phyloP scores from a whole-genome alignment of 176 grass and related monocot genomes.

The Ananas comosus region DNA sequence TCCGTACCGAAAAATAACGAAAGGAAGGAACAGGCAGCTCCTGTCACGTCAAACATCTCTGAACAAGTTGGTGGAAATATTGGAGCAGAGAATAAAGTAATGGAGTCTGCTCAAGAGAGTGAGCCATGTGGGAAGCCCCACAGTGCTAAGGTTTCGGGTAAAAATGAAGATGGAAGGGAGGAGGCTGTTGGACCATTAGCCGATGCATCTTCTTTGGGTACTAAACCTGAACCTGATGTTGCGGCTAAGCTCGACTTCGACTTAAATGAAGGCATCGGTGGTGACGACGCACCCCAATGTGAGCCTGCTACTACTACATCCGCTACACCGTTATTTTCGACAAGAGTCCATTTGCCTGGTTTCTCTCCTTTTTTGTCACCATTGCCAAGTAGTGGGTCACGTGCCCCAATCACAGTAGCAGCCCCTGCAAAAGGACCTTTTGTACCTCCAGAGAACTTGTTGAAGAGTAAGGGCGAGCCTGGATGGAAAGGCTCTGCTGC shows the following conservation, averaged over 20 bases:
- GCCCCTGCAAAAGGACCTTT: slow-evolving; percentile 75
- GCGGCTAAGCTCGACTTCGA: slow-evolving; percentile 54
- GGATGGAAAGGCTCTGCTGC: slow-evolving; percentile 85
- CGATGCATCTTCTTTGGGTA: slow-evolving; percentile 32
- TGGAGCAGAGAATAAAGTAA: slow-evolving; percentile 32
- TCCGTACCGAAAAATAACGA: slow-evolving; percentile 9
- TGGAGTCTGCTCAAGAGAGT: slow-evolving; percentile 36
- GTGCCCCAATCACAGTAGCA: slow-evolving; percentile 51
- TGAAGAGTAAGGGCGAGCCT: slow-evolving; percentile 47
- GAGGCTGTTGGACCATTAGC: slow-evolving; percentile 23
- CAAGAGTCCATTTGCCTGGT: slow-evolving; percentile 19
- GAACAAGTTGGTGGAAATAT: slow-evolving; percentile 23
- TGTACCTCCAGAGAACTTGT: slow-evolving; percentile 63
- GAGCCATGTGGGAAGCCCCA: slow-evolving; percentile 17
- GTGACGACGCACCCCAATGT: slow-evolving; percentile 37
- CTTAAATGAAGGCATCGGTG: slow-evolving; percentile 53
- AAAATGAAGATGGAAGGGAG: slow-evolving; percentile 21
- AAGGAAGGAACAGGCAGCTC: slow-evolving; percentile 21
- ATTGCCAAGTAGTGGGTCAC: slow-evolving; percentile 29
- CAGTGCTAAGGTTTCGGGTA: slow-evolving; percentile 28
- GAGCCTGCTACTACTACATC: slow-evolving; percentile 34
- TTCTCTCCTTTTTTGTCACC: slow-evolving; percentile 29
- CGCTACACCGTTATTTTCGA: slow-evolving; percentile 21
- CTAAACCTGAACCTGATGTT: slow-evolving; percentile 20
- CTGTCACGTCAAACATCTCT: slow-evolving; percentile 6